Base-by-base conservation (phyloP, 129 eudicot species). In the Ambrosia artemisiifolia region DNA sequence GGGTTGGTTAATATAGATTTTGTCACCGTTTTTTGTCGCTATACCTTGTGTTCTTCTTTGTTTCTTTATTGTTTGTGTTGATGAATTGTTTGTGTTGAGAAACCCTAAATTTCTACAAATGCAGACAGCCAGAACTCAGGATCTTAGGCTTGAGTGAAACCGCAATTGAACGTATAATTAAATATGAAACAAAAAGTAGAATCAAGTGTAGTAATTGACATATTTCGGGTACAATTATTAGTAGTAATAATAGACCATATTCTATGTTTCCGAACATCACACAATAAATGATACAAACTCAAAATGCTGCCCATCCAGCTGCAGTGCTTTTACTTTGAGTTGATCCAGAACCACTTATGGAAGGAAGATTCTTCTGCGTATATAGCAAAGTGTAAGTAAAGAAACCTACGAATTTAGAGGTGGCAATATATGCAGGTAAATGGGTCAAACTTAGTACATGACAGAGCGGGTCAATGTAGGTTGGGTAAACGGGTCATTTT, bases 281-380 rank as follows among this genome's bases (percentile, higher is more conserved):
- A 70, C 48, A 34, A 46, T 51, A 77, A 76, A 81, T 67, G 51
- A 78, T 28, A 61, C 74, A 82, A 20, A 38, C 46, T 94, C 85
- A 95, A 75, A 95, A 95, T 46, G 99, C 99, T 28, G 99, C 97
- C 99, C 99, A 95, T 75, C 99, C 99, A 42, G 97, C 96, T 60
- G 91, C 98, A 57, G 83, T 78, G 75, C 76, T 74, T 74, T 86
- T 87, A 65, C 67, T 71, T 78, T 77, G 81, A 74, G 76, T 64
- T 73, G 98, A 65, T 65, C 85, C 89, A 20, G 97, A 77, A 81
- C 89, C 96, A 62, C 85, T 78, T 61, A 83, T 59, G 6, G 96
- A 72, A 6, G 97, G 99, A 84, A 95, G 99, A 81, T 78, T 86
- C 70, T 72, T 79, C 99, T 95, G 85, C 83, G 73, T 13, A 70